These are phyloP conservation scores for Prunus yedoensis DNA, from an alignment of 331 rosid species.

Conservation along the genomic window DNA sequence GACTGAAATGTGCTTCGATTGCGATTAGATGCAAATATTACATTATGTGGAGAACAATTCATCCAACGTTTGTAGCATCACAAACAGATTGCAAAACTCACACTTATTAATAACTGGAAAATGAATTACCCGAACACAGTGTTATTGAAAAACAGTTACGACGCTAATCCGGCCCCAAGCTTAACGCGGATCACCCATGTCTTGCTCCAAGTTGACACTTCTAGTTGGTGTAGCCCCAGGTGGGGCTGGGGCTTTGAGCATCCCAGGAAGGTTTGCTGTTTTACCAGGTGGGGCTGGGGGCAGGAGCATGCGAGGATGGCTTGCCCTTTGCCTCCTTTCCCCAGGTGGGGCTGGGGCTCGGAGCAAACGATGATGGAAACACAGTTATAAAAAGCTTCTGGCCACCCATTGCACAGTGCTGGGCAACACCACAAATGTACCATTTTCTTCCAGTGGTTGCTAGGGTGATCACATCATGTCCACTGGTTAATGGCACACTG, in stretches of 20 bases:
- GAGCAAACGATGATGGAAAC: conserved; percentile 10
- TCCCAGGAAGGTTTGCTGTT: no score
- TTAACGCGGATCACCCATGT: not conserved
- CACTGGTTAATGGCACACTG: conserved; percentile 30
- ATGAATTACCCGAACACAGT: not conserved
- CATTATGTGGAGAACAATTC: not conserved
- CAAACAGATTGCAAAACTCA: not conserved
- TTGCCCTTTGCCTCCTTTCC: no score
- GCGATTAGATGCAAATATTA: not conserved
- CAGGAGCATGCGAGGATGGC: not conserved
- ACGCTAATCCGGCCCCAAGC: not conserved
- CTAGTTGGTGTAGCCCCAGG: not conserved
- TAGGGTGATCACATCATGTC: conserved; percentile 36
- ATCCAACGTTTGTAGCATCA: not conserved
- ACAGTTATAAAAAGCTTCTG: conserved; percentile 45
- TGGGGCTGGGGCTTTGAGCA: no score
- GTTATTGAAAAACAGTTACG: not conserved
- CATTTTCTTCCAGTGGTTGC: conserved; percentile 41
- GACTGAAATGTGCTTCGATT: not conserved
- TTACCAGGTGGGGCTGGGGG: not conserved
- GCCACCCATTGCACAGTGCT: conserved; percentile 27
- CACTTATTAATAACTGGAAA: not conserved
- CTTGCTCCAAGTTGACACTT: not conserved
- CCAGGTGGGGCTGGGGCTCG: conserved; percentile 1
- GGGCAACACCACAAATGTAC: conserved; percentile 41